phyloP scores from a whole-genome alignment of 139 green algal genomes.

The Auxenochlorella pyrenoidosa region DNA sequence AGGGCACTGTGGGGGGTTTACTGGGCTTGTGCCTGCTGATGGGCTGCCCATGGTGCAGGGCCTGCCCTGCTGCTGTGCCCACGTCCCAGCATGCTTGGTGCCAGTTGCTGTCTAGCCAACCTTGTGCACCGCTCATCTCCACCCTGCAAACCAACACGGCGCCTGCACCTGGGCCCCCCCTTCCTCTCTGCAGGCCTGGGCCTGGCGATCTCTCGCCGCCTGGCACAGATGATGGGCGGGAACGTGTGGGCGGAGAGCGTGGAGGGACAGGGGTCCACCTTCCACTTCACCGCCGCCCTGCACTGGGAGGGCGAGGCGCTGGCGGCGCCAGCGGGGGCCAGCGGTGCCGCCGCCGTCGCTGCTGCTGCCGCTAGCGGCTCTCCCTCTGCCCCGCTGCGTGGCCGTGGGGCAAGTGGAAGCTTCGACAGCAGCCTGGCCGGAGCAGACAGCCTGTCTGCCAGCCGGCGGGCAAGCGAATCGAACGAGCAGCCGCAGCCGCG shows the following conservation, averaged over 20 bases:
- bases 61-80: no score
- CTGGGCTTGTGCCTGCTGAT: no score
- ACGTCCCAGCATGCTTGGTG: no score
- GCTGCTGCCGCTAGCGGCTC: not conserved
- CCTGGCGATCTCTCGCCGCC: constrained; percentile 65
- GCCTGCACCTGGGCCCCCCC: no score
- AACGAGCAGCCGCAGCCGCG: not conserved
- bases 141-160: no score
- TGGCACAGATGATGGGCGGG: constrained; percentile 71
- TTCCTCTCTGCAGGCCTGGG: constrained; percentile 59
- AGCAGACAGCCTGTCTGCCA: not conserved
- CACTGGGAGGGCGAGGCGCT: constrained; percentile 7
- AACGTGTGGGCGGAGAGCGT: constrained; percentile 63
- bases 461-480: not conserved
- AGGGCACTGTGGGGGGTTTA: no score
- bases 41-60: no score
- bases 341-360: not conserved
- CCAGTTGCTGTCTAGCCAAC: no score
- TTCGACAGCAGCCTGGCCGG: not conserved
- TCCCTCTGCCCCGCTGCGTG: not conserved
- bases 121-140: no score
- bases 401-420: not conserved
- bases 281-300: constrained; percentile 68
- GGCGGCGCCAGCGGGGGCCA: no score
- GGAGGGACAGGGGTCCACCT: constrained; percentile 61